These are phyloP conservation scores for Agaricus blazei DNA, from an alignment of 768 basidiomycete species.

Conservation along the genomic window DNA sequence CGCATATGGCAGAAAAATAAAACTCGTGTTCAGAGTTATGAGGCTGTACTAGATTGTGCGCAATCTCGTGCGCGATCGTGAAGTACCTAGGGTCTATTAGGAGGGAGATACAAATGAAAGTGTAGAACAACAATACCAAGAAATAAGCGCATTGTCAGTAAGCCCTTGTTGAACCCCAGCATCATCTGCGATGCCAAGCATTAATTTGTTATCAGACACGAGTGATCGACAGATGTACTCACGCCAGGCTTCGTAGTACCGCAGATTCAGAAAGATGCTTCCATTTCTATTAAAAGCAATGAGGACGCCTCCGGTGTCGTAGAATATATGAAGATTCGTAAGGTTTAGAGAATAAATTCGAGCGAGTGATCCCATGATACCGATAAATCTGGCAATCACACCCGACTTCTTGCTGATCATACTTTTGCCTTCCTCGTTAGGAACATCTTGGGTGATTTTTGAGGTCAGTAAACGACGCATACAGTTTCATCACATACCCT, in stretches of 20 bases:
- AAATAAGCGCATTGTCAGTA: slow-evolving; percentile 63
- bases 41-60: slow-evolving; percentile 81
- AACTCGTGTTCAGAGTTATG: slow-evolving; percentile 95
- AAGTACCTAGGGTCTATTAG: slow-evolving; percentile 61
- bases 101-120: neutral
- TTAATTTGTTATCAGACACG: neutral
- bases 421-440: slow-evolving; percentile 31
- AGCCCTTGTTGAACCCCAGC: slow-evolving; percentile 51
- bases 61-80: slow-evolving; percentile 88
- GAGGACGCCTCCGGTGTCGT: slow-evolving; percentile 70
- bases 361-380: slow-evolving; percentile 60
- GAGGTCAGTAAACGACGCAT: neutral
- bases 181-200: slow-evolving; percentile 51
- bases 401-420: slow-evolving; percentile 53
- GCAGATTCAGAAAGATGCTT: slow-evolving; percentile 82
- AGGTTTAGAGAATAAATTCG: slow-evolving; percentile 71
- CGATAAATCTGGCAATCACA: slow-evolving; percentile 65
- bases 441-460: slow-evolving; percentile 43
- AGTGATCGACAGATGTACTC: slow-evolving; percentile 25
- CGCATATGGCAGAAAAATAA: slow-evolving; percentile 88
- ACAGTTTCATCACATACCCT: slow-evolving; percentile 35
- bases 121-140: slow-evolving; percentile 47
- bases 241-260: slow-evolving; percentile 89
- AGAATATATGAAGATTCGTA: slow-evolving; percentile 79
- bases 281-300: slow-evolving; percentile 94